Percentiles rank a stretch among this genome's conserved stretches.
Conservation (phyloP, 2,329 filamentous ascomycete species). For the Sarocladium brachiariae region DNA sequence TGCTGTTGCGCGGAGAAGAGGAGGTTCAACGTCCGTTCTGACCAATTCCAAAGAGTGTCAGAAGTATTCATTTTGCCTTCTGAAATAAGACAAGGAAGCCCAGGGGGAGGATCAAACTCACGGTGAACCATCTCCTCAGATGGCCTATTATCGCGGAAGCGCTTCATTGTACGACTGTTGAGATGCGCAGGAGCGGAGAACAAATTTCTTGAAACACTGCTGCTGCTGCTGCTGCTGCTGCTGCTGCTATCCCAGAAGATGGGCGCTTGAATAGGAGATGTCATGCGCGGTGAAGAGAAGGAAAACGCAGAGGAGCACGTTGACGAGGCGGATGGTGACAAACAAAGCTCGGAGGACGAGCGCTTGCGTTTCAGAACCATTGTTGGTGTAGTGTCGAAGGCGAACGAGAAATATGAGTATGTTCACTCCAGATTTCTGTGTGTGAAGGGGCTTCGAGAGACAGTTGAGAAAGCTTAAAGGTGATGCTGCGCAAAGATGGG, state of each 20-base stretch:
- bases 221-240: constrained; percentile 28
- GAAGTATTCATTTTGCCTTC: constrained; percentile 10
- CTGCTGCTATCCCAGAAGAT: constrained; percentile 11
- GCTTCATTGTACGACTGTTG: constrained; percentile 53
- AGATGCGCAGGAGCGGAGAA: constrained; percentile 32
- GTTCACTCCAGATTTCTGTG: no score
- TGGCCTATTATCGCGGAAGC: constrained; percentile 51
- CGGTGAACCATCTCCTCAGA: constrained; percentile 48
- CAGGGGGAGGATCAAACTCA: constrained; percentile 37
- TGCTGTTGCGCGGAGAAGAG: constrained; percentile 49
- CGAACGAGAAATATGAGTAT: no score
- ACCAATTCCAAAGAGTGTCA: constrained; percentile 14
- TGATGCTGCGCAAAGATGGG: neutral
- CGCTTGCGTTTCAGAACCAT: constrained; percentile 60
- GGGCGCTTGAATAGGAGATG: constrained; percentile 20
- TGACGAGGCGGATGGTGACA: constrained; percentile 33
- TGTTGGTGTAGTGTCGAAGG: constrained; percentile 13
- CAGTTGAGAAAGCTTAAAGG: no score
- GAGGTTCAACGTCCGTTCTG: constrained; percentile 51
- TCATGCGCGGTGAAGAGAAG: constrained; percentile 28
- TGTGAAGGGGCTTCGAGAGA: no score
- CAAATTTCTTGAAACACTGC: constrained; percentile 22
- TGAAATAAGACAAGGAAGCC: no score
- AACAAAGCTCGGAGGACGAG: constrained; percentile 50
- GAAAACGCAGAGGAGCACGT: constrained; percentile 31